These are phyloP conservation scores for Geranium brycei DNA, from an alignment of 345 rosid species.

Conservation along the genomic window DNA sequence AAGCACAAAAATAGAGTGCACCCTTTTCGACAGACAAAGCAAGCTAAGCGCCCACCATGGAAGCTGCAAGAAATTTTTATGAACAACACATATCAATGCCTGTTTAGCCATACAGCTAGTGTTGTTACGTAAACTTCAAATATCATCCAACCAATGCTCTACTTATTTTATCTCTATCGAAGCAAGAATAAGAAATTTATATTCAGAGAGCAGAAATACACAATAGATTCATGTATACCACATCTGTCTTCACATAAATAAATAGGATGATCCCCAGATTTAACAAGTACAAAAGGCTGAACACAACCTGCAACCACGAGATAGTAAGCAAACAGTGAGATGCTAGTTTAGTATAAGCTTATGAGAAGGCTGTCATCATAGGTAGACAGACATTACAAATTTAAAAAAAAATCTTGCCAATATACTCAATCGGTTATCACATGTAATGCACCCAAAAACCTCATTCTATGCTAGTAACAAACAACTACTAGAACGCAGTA, in stretches of 20 bases:
- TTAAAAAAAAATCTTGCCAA: not conserved
- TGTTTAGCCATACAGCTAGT: not conserved
- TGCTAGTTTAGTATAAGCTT: not conserved
- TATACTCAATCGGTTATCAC: not conserved
- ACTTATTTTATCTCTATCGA: not conserved
- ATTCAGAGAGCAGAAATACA: not conserved
- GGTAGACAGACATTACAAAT: not conserved
- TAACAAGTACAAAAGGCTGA: conserved; percentile 58
- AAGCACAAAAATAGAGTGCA: conserved; percentile 86
- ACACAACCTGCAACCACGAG: conserved; percentile 51
- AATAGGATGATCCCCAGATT: conserved; percentile 61
- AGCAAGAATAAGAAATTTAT: not conserved
- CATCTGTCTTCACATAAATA: conserved; percentile 62
- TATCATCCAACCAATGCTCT: not conserved
- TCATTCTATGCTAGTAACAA: not conserved
- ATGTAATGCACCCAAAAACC: not conserved
- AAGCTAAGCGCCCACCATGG: conserved; percentile 88
- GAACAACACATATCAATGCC: not conserved
- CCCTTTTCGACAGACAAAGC: conserved; percentile 79
- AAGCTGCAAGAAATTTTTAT: conserved; percentile 35
- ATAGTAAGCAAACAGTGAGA: conserved; percentile 1
- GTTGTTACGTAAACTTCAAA: not conserved
- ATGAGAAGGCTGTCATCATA: not conserved
- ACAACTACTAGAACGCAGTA: not conserved
- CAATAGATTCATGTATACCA: conserved; percentile 31